Evolutionary conservation across 306 rosid species (phyloP).

Genomic region (Castanopsis chinensis): DNA sequence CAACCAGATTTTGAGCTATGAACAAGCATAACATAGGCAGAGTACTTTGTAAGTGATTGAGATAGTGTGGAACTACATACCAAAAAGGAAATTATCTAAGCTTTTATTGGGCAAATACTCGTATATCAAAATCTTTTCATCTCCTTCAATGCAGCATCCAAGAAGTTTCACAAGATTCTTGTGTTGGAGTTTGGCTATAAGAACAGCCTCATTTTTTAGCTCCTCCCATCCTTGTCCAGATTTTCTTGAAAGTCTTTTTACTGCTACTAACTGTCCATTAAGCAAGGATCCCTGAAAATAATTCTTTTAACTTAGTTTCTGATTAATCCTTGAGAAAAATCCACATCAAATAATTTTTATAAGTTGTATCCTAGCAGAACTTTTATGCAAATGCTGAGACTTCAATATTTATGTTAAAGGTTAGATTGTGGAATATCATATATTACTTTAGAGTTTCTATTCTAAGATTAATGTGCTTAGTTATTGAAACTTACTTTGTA

Average conservation of each 20-base stretch:
- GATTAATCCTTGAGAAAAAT: too few relatives aligned
- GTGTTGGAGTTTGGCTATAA: slow-evolving; percentile 44
- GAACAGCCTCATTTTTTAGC: slow-evolving; percentile 25
- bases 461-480: not conserved
- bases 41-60: too few relatives aligned
- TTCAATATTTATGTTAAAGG: too few relatives aligned
- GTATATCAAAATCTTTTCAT: slow-evolving; percentile 30
- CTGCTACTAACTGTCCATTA: slow-evolving; percentile 35
- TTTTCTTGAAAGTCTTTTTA: slow-evolving; percentile 29
- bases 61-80: slow-evolving; percentile 1
- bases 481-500: slow-evolving; percentile 21
- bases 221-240: slow-evolving; percentile 45
- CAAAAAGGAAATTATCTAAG: slow-evolving; percentile 31
- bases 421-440: too few relatives aligned
- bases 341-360: too few relatives aligned
- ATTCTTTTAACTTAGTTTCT: too few relatives aligned
- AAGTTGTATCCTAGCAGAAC: too few relatives aligned
- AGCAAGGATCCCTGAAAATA: slow-evolving; percentile 20
- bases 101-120: slow-evolving; percentile 33
- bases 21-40: too few relatives aligned
- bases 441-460: not conserved
- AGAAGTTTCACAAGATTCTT: slow-evolving; percentile 37
- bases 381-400: too few relatives aligned
- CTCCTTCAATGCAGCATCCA: slow-evolving; percentile 32
- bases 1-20: too few relatives aligned